phyloP scores from a whole-genome alignment of 73 alveolate genomes.

The Paramecium sexaurelia region DNA sequence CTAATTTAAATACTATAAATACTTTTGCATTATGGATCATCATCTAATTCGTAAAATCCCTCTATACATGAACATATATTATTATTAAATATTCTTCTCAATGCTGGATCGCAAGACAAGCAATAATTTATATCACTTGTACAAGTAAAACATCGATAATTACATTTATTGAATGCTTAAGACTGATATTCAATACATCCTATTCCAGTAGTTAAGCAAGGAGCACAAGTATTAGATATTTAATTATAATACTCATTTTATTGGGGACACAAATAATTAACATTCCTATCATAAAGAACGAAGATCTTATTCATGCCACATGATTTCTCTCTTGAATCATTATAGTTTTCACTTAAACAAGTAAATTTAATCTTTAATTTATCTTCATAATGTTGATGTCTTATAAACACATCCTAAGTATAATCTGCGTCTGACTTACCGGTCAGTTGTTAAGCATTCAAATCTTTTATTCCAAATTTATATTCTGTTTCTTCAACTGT shows the following conservation, averaged over 20 bases:
- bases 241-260: background rate
- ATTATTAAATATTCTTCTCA: background rate
- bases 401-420: background rate
- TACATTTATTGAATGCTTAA: background rate
- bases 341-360: background rate
- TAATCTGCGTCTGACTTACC: background rate
- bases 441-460: background rate
- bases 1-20: background rate
- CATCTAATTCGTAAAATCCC: background rate
- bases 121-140: background rate
- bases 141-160: background rate
- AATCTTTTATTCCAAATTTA: background rate
- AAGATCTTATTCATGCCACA: background rate
- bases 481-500: background rate
- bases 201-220: background rate
- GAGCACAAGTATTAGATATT: background rate
- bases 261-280: background rate
- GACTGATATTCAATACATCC: background rate
- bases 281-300: background rate
- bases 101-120: background rate
- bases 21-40: background rate
- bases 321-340: background rate
- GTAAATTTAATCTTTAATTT: background rate
- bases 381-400: background rate
- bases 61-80: background rate